phyloP scores from a whole-genome alignment of 805 yeast genomes.

The Komagataella pseudopastoris region DNA sequence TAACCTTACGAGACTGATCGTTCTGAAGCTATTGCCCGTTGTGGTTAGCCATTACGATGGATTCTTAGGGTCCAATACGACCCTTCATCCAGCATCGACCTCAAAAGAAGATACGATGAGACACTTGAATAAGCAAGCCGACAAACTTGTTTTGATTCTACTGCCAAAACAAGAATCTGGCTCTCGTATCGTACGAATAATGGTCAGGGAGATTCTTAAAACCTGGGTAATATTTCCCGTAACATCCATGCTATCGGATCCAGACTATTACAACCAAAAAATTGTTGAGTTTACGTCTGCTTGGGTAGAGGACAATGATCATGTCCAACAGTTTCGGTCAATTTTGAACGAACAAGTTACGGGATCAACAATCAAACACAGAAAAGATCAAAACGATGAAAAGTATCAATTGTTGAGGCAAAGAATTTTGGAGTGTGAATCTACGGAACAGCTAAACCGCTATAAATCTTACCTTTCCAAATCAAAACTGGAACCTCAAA shows the following conservation, averaged over 20 bases:
- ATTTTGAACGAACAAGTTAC: slow-evolving; percentile 55
- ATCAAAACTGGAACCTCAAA: slow-evolving; percentile 4
- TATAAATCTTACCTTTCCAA: slow-evolving; percentile 8
- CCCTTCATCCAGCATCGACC: not conserved
- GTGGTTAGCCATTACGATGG: slow-evolving; percentile 48
- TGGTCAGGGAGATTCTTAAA: slow-evolving; percentile 53
- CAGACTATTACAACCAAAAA: slow-evolving; percentile 65
- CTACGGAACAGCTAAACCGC: slow-evolving; percentile 2
- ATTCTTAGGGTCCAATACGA: slow-evolving; percentile 13
- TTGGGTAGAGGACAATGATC: slow-evolving; percentile 57
- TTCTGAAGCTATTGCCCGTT: slow-evolving; percentile 47
- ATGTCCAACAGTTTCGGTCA: slow-evolving; percentile 58
- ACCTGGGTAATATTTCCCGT: slow-evolving; percentile 43
- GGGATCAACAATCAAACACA: slow-evolving; percentile 3
- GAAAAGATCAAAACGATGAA: slow-evolving; percentile 29
- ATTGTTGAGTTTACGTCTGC: slow-evolving; percentile 47
- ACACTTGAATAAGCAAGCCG: not conserved
- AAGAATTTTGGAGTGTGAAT: slow-evolving; percentile 9
- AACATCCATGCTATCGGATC: slow-evolving; percentile 39
- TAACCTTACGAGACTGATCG: slow-evolving; percentile 44
- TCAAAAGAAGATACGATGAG: not conserved
- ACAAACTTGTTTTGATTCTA: not conserved
- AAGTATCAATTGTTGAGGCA: slow-evolving; percentile 34
- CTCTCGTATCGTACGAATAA: slow-evolving; percentile 8
- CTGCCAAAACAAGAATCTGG: not conserved